Evolutionary conservation across 2,329 filamentous ascomycete species (phyloP), one percentile per base, ranked within the genome.

Genomic region (Pestalotiopsis sp.): DNA sequence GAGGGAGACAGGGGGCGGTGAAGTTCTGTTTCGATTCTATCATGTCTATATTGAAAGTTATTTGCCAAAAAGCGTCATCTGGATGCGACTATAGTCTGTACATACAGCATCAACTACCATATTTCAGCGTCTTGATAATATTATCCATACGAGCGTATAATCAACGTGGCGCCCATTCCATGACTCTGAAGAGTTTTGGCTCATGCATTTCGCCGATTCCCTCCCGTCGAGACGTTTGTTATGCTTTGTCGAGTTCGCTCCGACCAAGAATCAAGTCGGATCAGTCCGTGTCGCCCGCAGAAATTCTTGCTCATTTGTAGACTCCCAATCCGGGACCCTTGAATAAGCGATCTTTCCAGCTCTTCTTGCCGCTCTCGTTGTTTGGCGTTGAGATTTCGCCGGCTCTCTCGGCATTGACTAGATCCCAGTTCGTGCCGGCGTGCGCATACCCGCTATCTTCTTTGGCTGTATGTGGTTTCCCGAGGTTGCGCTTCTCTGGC

Each of bases 361-460:
- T 52, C 58, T 62, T 36, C 38, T 36, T 52, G 11, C 57, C 36
- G 52, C 3, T 11, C 20, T 4, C 17, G 23, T 17, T 20, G 4
- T 23, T n/a, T 36, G 1, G 17, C 20, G 14, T 40, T 9, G 4
- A 14, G 2, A 36, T 40, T 14, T 41, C 36, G 12, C 38, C 56
- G 14, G 65, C 23, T 56, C 64, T 25, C 25, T 62, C 27, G 12
- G 59, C 58, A 17, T 67, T 62, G 38, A 31, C 60, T 13, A 52
- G 14, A 4, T 67, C 58, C 66, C 66, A 67, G 2, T 67, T 25
- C 12, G 66, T 63, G n/a, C 58, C 66, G 2, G 58, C 41, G 23
- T 56, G 66, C 17, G 66, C 40, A 41, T 56, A 63, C 1, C 17
- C 49, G 9, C 25, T 23, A 14, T 27, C 20, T 9, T 49, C 66